Conservation (phyloP, 1,284 basidiomycete species). For the Cryptococcus sp. region DNA sequence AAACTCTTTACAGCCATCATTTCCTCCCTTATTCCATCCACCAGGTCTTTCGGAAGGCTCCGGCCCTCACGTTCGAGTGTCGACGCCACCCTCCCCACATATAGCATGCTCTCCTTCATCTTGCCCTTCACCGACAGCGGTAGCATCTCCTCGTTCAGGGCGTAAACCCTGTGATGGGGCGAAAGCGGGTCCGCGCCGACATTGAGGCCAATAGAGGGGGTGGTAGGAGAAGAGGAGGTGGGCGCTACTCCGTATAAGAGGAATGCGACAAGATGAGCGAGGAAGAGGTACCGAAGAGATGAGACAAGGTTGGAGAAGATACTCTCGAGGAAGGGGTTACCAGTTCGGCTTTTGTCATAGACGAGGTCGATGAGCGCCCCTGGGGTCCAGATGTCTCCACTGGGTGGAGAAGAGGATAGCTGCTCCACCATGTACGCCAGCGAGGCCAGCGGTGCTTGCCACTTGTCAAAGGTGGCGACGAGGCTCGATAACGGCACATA, state of each 20-base stretch:
- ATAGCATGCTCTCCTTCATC: slow-evolving; percentile 74
- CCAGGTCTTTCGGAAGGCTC: slow-evolving; percentile 65
- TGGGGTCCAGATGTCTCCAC: slow-evolving; percentile 57
- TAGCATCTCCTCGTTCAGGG: slow-evolving; percentile 60
- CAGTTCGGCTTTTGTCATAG: slow-evolving; percentile 64
- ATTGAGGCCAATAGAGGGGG: slow-evolving; percentile 57
- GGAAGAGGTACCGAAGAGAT: slow-evolving; percentile 75
- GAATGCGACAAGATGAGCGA: slow-evolving; percentile 70
- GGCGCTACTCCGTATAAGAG: slow-evolving; percentile 66
- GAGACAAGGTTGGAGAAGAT: slow-evolving; percentile 65
- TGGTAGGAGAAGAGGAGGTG: slow-evolving; percentile 55
- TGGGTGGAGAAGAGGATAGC: slow-evolving; percentile 38
- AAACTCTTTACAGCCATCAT: slow-evolving; percentile 62
- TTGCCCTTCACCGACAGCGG: slow-evolving; percentile 68
- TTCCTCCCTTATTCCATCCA: slow-evolving; percentile 61
- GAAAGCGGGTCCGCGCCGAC: slow-evolving; percentile 51
- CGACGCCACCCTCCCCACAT: slow-evolving; percentile 79
- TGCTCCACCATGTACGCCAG: slow-evolving; percentile 62
- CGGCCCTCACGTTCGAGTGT: slow-evolving; percentile 74
- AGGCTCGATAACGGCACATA: slow-evolving; percentile 79
- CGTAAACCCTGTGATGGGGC: slow-evolving; percentile 40
- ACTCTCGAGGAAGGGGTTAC: slow-evolving; percentile 66
- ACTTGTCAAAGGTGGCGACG: slow-evolving; percentile 72
- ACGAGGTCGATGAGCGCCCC: slow-evolving; percentile 74
- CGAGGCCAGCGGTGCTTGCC: slow-evolving; percentile 74